Percentiles rank a stretch among this genome's conserved stretches.
These are phyloP conservation scores for Wickerhamiella nectarea DNA, from an alignment of 805 yeast species.

Conservation along the genomic window DNA sequence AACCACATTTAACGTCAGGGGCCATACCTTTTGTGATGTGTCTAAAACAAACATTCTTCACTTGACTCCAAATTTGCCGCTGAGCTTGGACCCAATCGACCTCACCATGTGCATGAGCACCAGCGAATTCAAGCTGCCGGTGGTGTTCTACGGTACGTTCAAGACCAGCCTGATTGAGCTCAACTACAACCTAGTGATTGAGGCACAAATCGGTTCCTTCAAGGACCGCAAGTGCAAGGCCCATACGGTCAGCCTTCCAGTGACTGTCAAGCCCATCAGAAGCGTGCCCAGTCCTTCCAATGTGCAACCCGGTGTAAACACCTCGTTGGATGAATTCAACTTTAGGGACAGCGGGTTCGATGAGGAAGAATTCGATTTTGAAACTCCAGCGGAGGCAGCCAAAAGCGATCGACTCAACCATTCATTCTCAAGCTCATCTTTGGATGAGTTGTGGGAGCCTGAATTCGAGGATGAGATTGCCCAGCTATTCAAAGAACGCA, in stretches of 20 bases:
- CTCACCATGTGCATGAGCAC: constrained; percentile 6
- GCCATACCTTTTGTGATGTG: neutral
- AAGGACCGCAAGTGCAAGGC: neutral
- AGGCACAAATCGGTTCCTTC: constrained; percentile 1
- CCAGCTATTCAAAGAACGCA: constrained; percentile 1
- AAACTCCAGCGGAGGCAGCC: neutral
- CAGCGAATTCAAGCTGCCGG: neutral
- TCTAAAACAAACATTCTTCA: neutral
- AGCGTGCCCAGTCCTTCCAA: neutral
- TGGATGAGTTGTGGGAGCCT: constrained; percentile 9
- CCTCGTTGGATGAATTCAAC: neutral
- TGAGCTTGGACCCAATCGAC: constrained; percentile 6
- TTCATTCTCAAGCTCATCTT: neutral
- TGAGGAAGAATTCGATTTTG: neutral
- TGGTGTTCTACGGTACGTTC: constrained; percentile 2
- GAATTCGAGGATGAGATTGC: constrained; percentile 7
- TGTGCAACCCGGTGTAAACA: neutral
- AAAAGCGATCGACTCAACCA: neutral
- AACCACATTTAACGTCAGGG: constrained; percentile 1
- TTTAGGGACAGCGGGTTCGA: neutral
- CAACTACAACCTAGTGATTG: neutral
- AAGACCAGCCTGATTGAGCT: neutral
- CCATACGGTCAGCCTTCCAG: neutral
- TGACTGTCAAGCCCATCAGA: neutral
- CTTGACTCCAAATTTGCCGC: constrained; percentile 1